A percentile compares a stretch with the other conserved stretches of the same genome.
phyloP scores from a whole-genome alignment of 2,329 filamentous ascomycete genomes.

The Rachicladosporium sp. region DNA sequence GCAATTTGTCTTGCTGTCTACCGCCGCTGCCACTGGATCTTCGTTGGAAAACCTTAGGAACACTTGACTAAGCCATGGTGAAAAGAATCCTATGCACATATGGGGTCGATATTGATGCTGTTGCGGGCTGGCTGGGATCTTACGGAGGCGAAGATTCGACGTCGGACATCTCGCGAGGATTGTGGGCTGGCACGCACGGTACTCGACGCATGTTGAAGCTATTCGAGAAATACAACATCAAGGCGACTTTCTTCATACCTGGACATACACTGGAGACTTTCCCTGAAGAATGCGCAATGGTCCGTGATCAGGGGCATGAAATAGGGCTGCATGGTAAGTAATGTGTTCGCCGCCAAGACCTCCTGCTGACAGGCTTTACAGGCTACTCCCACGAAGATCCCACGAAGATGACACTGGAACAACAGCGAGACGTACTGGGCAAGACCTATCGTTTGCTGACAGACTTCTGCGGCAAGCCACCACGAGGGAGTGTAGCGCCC shows the following conservation, averaged over 20 bases:
- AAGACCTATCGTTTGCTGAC: slow-evolving; percentile 60
- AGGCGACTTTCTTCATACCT: slow-evolving; percentile 52
- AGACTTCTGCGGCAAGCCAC: slow-evolving; percentile 56
- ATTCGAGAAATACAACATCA: slow-evolving; percentile 58
- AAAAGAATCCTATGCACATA: slow-evolving; percentile 6
- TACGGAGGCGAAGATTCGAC: slow-evolving; percentile 61
- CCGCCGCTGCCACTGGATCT: no score
- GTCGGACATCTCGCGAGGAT: slow-evolving; percentile 55
- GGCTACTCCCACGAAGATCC: slow-evolving; percentile 62
- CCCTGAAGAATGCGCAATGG: slow-evolving; percentile 47
- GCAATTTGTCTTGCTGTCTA: no score
- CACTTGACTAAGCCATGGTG: neutral
- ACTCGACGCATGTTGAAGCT: slow-evolving; percentile 54
- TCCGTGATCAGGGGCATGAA: slow-evolving; percentile 52
- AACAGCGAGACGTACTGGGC: slow-evolving; percentile 60
- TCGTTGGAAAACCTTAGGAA: no score
- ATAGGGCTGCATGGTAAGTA: slow-evolving; percentile 46
- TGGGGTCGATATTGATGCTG: slow-evolving; percentile 56
- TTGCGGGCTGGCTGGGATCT: slow-evolving; percentile 61
- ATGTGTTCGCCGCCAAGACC: neutral
- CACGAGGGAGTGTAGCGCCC: slow-evolving; percentile 56
- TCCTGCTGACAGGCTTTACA: neutral
- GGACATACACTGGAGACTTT: slow-evolving; percentile 52
- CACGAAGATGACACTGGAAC: slow-evolving; percentile 56
- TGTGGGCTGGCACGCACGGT: slow-evolving; percentile 56